Percentiles rank a stretch among this genome's conserved stretches.
These are phyloP conservation scores for Auricularia sp. DNA, from an alignment of 768 basidiomycete species.

Conservation along the genomic window DNA sequence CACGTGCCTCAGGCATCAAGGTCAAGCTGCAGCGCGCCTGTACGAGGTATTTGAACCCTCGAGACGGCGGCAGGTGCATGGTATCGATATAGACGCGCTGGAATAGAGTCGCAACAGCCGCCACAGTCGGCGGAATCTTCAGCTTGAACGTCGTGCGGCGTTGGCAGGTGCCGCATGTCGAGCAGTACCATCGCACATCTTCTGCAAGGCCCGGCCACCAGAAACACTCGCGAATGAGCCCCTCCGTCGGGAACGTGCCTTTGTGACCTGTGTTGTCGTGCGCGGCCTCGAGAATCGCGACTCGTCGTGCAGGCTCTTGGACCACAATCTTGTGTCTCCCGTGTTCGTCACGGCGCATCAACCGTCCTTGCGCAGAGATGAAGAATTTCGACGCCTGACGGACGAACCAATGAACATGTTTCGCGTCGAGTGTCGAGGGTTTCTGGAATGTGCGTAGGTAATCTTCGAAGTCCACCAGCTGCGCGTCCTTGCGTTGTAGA, in stretches of 20 bases:
- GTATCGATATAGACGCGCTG: constrained; percentile 29
- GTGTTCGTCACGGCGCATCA: constrained; percentile 14
- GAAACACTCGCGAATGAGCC: constrained; percentile 9
- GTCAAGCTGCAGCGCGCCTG: constrained; percentile 23
- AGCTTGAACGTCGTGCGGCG: constrained; percentile 14
- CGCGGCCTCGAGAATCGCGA: constrained; percentile 14
- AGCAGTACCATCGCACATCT: constrained; percentile 14
- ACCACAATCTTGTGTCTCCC: constrained; percentile 20
- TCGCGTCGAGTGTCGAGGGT: constrained; percentile 3
- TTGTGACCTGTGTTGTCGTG: constrained; percentile 24
- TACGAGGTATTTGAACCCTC: constrained; percentile 26
- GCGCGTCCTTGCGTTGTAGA: constrained; percentile 11
- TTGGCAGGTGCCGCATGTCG: constrained; percentile 32
- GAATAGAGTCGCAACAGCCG: constrained; percentile 18
- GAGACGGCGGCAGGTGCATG: constrained; percentile 29
- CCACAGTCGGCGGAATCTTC: constrained; percentile 12
- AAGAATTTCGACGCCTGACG: constrained; percentile 12
- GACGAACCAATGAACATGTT: constrained; percentile 7
- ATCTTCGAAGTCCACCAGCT: constrained; percentile 8
- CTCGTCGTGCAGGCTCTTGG: constrained; percentile 3
- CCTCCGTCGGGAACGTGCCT: constrained; percentile 11
- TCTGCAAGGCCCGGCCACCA: constrained; percentile 19
- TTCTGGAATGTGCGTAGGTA: neutral
- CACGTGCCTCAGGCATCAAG: constrained; percentile 13
- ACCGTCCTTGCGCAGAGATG: constrained; percentile 8